These are phyloP conservation scores for Pharus latifolius DNA, from an alignment of 176 grass and related monocot species.

Conservation along the genomic window DNA sequence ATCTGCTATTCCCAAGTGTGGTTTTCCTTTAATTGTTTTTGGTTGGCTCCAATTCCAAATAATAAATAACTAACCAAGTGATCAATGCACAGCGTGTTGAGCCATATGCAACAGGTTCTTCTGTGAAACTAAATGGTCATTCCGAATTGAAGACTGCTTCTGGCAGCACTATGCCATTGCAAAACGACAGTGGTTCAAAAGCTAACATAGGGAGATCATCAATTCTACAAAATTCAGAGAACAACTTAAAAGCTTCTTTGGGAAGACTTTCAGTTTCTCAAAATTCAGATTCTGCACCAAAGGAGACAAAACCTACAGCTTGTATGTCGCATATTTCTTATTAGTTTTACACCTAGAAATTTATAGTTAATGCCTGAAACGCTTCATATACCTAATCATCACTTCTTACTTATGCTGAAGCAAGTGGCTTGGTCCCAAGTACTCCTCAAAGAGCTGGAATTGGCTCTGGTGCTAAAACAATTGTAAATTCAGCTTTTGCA, in stretches of 20 bases:
- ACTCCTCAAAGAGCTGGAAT: conserved; percentile 69
- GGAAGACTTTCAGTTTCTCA: conserved; percentile 58
- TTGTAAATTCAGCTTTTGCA: conserved; percentile 41
- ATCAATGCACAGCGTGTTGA: conserved; percentile 70
- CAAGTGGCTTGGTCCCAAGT: conserved; percentile 31
- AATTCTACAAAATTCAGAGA: conserved; percentile 76
- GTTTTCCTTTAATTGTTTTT: neutral
- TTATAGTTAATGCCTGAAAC: conserved; percentile 10
- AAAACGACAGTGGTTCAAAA: conserved; percentile 64
- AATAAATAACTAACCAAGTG: conserved; percentile 9
- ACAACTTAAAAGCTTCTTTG: conserved; percentile 49
- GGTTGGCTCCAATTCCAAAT: neutral
- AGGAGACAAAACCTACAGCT: conserved; percentile 64
- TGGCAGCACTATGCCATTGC: conserved; percentile 41
- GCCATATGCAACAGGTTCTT: conserved; percentile 51
- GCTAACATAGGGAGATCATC: conserved; percentile 60
- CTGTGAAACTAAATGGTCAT: conserved; percentile 54
- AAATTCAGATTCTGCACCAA: conserved; percentile 55
- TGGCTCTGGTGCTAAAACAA: conserved; percentile 42
- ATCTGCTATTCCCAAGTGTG: neutral
- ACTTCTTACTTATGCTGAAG: conserved; percentile 45
- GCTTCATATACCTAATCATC: conserved; percentile 13
- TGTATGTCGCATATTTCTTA: conserved; percentile 44
- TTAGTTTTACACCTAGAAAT: conserved; percentile 2
- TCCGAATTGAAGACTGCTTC: conserved; percentile 44